A percentile compares a stretch with the other conserved stretches of the same genome.
These are phyloP conservation scores for Thermoascus crustaceus DNA, from an alignment of 2,329 filamentous ascomycete species.

Conservation along the genomic window DNA sequence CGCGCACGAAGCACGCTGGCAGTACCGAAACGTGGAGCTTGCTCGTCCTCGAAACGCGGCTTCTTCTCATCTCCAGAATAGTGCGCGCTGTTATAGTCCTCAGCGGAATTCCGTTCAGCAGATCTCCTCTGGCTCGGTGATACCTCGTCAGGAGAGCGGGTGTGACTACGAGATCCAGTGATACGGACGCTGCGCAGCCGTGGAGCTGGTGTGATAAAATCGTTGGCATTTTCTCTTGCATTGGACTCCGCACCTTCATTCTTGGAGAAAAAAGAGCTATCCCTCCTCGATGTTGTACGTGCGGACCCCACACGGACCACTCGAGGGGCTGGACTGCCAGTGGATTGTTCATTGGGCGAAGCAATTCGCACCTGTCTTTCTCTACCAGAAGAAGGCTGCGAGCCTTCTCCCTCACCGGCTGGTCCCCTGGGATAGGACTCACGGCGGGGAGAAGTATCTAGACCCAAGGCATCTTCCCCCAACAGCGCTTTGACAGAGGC, in stretches of 20 bases:
- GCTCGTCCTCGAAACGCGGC: conserved; percentile 26
- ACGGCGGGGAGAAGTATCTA: conserved; percentile 47
- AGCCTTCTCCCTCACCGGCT: conserved; percentile 16
- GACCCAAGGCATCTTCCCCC: conserved; percentile 42
- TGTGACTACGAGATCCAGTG: conserved; percentile 32
- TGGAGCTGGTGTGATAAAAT: conserved; percentile 42
- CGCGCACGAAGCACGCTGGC: conserved; percentile 32
- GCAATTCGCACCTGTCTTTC: conserved; percentile 27
- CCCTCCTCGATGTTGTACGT: conserved; percentile 23
- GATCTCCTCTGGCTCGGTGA: conserved; percentile 29
- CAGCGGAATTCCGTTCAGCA: conserved; percentile 19
- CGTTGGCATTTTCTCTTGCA: conserved; percentile 18
- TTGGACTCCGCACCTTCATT: conserved; percentile 24
- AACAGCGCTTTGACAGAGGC: conserved; percentile 83
- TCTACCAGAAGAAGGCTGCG: conserved; percentile 20
- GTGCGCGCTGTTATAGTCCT: conserved; percentile 26
- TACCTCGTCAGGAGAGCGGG: conserved; percentile 32
- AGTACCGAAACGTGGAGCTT: conserved; percentile 22
- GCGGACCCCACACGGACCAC: conserved; percentile 32
- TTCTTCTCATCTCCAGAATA: conserved; percentile 27
- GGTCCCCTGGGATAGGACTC: conserved; percentile 21
- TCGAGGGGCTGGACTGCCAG: conserved; percentile 35
- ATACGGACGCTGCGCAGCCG: conserved; percentile 36
- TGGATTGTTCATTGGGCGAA: conserved; percentile 30
- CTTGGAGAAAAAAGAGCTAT: conserved; percentile 33